These are phyloP conservation scores for Sphagnum contortum DNA, from an alignment of 225 moss, liverwort and hornwort genomes.

Conservation along the genomic window DNA sequence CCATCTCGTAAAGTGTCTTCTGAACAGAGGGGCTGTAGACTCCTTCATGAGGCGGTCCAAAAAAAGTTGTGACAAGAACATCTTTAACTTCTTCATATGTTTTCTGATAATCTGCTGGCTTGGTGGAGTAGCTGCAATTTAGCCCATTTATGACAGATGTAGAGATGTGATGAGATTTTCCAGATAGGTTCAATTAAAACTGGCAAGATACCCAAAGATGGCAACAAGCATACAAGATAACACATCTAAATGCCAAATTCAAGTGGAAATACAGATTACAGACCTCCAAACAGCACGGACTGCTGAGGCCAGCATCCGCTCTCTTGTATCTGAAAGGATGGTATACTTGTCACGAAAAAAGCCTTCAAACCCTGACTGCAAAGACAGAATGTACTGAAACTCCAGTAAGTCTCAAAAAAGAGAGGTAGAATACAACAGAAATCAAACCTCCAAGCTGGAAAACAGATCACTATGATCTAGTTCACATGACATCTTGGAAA, in stretches of 20 bases:
- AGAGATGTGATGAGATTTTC: not conserved
- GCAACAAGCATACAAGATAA: too few species aligned
- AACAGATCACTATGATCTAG: too few species aligned
- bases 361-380: constrained; percentile 85
- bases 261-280: not conserved
- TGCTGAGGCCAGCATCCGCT: constrained; percentile 86
- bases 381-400: not conserved
- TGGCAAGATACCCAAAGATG: too few species aligned
- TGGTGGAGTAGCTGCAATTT: constrained; percentile 46
- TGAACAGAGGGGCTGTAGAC: constrained; percentile 96
- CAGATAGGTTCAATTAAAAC: not conserved
- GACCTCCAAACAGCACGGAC: constrained; percentile 59
- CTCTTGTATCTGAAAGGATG: constrained; percentile 59
- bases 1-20: constrained; percentile 78
- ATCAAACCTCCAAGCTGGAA: too few species aligned
- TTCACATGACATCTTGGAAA: too few species aligned
- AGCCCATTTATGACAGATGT: not conserved
- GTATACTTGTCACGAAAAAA: constrained; percentile 78
- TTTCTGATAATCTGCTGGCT: constrained; percentile 43
- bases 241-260: too few species aligned
- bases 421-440: too few species aligned
- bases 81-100: constrained; percentile 46
- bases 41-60: constrained; percentile 60
- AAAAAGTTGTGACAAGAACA: constrained; percentile 61
- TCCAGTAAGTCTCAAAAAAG: not conserved